Conservation (phyloP, 2,329 filamentous ascomycete genomes). For the Aspergillus caelatus region DNA sequence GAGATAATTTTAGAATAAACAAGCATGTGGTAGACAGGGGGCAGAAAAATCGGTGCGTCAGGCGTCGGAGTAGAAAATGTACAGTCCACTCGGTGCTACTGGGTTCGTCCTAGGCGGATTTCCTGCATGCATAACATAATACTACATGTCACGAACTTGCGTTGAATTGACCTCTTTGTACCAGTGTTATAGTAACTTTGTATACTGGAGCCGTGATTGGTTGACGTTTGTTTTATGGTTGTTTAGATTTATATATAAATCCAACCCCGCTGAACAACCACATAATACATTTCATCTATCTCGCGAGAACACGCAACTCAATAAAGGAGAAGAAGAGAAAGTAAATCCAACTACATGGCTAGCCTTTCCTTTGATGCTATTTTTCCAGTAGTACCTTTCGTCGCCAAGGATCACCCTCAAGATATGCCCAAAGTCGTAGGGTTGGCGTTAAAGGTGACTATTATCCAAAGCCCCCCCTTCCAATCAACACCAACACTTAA, state of each 20-base stretch:
- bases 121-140: background rate
- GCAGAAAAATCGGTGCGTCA: background rate
- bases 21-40: background rate
- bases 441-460: no score
- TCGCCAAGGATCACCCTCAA: background rate
- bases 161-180: background rate
- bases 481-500: background rate
- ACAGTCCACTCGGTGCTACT: background rate
- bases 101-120: background rate
- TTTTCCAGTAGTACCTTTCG: background rate
- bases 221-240: background rate
- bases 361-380: background rate
- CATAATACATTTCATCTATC: background rate
- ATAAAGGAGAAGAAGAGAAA: background rate
- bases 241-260: background rate
- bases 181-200: no score
- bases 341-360: background rate
- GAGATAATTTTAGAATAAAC: background rate
- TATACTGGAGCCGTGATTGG: background rate
- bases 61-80: background rate
- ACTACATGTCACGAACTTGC: background rate
- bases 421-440: background rate
- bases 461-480: no score
- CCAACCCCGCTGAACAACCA: background rate
- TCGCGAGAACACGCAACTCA: background rate